Conservation (phyloP, 2,329 filamentous ascomycete genomes). For the Trichoderma brevicompactum region DNA sequence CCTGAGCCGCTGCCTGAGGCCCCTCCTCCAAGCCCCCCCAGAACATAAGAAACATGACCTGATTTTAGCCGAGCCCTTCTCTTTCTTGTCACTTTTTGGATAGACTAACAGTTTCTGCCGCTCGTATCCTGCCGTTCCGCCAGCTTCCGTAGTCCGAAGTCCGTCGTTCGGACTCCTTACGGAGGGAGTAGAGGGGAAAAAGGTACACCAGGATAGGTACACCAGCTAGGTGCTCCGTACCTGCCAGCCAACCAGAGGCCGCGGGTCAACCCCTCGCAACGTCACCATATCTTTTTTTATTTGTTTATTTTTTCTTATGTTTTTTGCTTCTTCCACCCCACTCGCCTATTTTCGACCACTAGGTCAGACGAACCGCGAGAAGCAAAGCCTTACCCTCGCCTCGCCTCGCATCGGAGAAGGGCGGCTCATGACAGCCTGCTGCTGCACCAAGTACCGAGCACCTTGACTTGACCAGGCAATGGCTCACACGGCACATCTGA, state of each 20-base stretch:
- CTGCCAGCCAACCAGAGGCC: constrained; percentile 14
- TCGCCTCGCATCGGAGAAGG: constrained; percentile 5
- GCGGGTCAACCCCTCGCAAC: background rate
- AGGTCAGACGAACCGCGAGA: constrained; percentile 13
- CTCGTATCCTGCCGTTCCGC: constrained; percentile 6
- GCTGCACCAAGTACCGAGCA: background rate
- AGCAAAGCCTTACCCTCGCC: constrained; percentile 1
- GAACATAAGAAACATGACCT: background rate
- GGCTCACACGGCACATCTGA: constrained; percentile 18
- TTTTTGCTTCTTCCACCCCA: constrained; percentile 20
- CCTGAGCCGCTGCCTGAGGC: constrained; percentile 12
- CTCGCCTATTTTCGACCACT: constrained; percentile 9
- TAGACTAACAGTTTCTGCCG: background rate
- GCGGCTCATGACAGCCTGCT: constrained; percentile 2
- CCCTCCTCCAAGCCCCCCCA: background rate
- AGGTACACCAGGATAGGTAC: background rate
- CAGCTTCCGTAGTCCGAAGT: background rate
- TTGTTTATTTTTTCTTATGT: constrained; percentile 4
- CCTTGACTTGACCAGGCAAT: background rate
- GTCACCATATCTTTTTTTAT: background rate
- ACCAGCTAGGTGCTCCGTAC: background rate
- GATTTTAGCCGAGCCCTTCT: constrained; percentile 14
- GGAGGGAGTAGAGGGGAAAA: background rate
- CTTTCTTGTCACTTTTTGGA: background rate
- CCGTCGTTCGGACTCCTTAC: background rate